A percentile compares a stretch with the other conserved stretches of the same genome.
Evolutionary conservation across 2,329 filamentous ascomycete genomes (phyloP).

Genomic region (Pseudogymnoascus sp.): DNA sequence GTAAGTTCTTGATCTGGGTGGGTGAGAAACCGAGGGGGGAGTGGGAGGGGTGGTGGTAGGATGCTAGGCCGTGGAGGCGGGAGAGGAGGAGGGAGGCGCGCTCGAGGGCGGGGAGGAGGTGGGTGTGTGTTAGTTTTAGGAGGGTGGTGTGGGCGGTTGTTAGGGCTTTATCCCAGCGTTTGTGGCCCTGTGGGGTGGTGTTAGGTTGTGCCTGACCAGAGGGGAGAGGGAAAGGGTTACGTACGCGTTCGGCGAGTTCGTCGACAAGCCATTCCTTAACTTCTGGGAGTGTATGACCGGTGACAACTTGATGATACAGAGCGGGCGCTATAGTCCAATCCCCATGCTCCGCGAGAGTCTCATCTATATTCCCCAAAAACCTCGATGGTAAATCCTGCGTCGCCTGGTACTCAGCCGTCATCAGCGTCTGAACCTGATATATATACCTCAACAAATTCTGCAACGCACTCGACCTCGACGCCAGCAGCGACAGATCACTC

Average conservation of each 20-base stretch:
- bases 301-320: conserved; percentile 76
- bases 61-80: conserved; percentile 74
- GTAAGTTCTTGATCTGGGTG: conserved; percentile 53
- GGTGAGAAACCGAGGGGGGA: conserved; percentile 57
- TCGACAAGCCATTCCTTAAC: conserved; percentile 86
- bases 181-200: conserved; percentile 64
- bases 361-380: conserved; percentile 72
- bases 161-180: conserved; percentile 89
- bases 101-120: conserved; percentile 81
- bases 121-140: conserved; percentile 72
- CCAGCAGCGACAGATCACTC: conserved; percentile 73
- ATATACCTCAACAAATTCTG: conserved; percentile 84
- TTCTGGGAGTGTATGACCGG: conserved; percentile 67
- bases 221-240: conserved; percentile 22
- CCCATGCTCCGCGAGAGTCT: conserved; percentile 61
- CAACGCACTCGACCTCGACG: conserved; percentile 78
- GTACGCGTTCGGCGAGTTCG: conserved; percentile 68
- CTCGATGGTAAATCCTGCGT: conserved; percentile 69
- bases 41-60: conserved; percentile 57
- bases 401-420: conserved; percentile 75
- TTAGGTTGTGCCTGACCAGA: conserved; percentile 14
- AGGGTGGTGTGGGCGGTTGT: conserved; percentile 70
- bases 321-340: conserved; percentile 65
- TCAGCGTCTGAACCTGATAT: conserved; percentile 69
- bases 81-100: conserved; percentile 74